Evolutionary conservation across 352 stramenopile species (phyloP).

Genomic region (Phytophthora tubulina): DNA sequence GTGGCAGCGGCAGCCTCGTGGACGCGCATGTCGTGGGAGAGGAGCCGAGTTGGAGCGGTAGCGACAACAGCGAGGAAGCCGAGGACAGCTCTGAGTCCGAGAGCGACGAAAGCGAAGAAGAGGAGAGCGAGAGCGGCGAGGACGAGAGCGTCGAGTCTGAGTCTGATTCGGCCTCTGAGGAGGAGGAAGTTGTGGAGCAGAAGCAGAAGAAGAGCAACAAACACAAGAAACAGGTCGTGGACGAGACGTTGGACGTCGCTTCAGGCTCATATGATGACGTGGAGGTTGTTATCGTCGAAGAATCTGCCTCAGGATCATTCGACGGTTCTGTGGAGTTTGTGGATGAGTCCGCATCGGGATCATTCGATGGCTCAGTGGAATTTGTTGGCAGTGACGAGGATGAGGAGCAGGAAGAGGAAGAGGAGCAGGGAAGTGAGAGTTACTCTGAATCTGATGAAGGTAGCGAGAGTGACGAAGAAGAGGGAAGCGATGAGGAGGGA

Average conservation of each 20-base stretch:
- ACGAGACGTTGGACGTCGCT: constrained; percentile 7
- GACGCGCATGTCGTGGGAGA: constrained; percentile 24
- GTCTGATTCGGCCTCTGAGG: constrained; percentile 28
- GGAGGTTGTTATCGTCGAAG: constrained; percentile 32
- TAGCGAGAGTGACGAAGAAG: constrained; percentile 9
- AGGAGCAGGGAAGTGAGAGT: constrained; percentile 20
- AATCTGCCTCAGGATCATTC: constrained; percentile 30
- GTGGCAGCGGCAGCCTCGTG: constrained; percentile 22
- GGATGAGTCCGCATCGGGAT: constrained; percentile 28
- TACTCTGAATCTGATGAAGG: constrained; percentile 33
- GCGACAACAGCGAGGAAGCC: constrained; percentile 28
- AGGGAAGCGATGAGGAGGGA: constrained; percentile 15
- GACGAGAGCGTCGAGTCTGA: constrained; percentile 25
- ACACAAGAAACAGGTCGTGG: constrained; percentile 30
- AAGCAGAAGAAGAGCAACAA: constrained; percentile 31
- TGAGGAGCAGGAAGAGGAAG: constrained; percentile 25
- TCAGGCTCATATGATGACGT: constrained; percentile 31
- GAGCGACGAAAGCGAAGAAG: constrained; percentile 10
- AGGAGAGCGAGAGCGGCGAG: constrained; percentile 25
- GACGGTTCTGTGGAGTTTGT: constrained; percentile 31
- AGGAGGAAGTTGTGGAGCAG: constrained; percentile 16
- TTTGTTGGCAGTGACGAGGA: constrained; percentile 37
- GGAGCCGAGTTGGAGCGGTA: constrained; percentile 37
- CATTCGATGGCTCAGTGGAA: constrained; percentile 33
- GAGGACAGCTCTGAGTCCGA: constrained; percentile 19